Evolutionary conservation across 176 grass and related monocot genomes (phyloP).

Genomic region (Eragrostis nindensis): DNA sequence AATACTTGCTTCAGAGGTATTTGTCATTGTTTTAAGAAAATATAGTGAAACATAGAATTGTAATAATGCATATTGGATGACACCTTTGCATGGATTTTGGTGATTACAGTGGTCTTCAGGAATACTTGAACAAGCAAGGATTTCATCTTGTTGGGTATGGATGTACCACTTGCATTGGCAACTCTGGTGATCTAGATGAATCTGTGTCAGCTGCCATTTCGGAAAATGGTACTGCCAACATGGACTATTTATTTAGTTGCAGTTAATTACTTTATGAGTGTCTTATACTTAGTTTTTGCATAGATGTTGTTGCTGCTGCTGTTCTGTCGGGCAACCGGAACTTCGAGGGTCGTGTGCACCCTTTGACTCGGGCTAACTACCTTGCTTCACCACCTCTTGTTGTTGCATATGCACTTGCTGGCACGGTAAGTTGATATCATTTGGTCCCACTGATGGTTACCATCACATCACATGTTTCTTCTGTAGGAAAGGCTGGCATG

Average conservation of each 20-base stretch:
- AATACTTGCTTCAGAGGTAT: slow-evolving; percentile 90
- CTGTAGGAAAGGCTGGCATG: not conserved
- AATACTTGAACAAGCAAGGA: slow-evolving; percentile 87
- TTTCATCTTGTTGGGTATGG: slow-evolving; percentile 91
- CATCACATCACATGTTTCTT: slow-evolving; percentile 2
- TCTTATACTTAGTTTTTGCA: slow-evolving; percentile 21
- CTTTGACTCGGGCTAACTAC: slow-evolving; percentile 85
- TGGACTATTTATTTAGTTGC: slow-evolving; percentile 2
- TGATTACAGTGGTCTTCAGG: slow-evolving; percentile 72
- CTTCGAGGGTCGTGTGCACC: slow-evolving; percentile 91
- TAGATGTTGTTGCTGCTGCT: slow-evolving; percentile 94
- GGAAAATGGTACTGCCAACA: slow-evolving; percentile 70
- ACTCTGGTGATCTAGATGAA: slow-evolving; percentile 91
- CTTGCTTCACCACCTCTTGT: slow-evolving; percentile 91
- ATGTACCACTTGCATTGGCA: slow-evolving; percentile 95
- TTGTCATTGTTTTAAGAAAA: not conserved
- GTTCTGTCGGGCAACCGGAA: slow-evolving; percentile 92
- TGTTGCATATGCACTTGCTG: slow-evolving; percentile 94
- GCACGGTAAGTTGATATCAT: slow-evolving; percentile 58
- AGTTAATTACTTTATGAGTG: not conserved
- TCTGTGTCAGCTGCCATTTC: slow-evolving; percentile 74
- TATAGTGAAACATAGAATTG: slow-evolving; percentile 25
- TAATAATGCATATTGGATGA: not conserved
- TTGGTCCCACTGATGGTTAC: slow-evolving; percentile 12
- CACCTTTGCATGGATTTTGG: slow-evolving; percentile 17